phyloP scores from a whole-genome alignment of 1,139 yeast species.

The Scheffersomyces quercinus region DNA sequence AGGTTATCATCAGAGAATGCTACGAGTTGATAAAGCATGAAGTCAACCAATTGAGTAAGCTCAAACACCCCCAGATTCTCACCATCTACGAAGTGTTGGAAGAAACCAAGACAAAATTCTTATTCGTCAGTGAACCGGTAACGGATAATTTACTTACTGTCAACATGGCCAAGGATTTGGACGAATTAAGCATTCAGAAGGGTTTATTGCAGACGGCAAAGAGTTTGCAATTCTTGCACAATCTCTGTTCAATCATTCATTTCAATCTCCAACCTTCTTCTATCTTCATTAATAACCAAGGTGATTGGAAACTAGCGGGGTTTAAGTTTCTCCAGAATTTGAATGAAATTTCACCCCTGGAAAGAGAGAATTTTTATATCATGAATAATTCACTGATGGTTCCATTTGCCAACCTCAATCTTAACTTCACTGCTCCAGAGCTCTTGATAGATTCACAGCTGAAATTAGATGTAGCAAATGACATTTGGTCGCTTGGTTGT shows the following conservation, averaged over 20 bases:
- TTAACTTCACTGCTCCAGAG: constrained; percentile 80
- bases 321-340: constrained; percentile 63
- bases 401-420: constrained; percentile 74
- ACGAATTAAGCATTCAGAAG: constrained; percentile 76
- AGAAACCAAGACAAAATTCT: constrained; percentile 73
- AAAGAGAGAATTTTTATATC: constrained; percentile 54
- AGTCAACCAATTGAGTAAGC: constrained; percentile 69
- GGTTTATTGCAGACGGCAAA: constrained; percentile 80
- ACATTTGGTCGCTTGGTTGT: constrained; percentile 80
- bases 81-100: constrained; percentile 85
- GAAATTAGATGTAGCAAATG: constrained; percentile 64
- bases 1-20: constrained; percentile 37
- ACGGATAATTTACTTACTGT: constrained; percentile 57
- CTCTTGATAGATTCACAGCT: constrained; percentile 55
- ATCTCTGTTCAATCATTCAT: constrained; percentile 73
- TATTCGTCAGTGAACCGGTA: constrained; percentile 85
- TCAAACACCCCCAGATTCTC: constrained; percentile 85
- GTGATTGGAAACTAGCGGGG: constrained; percentile 94
- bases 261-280: constrained; percentile 78
- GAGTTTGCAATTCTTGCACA: constrained; percentile 81
- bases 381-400: constrained; percentile 72
- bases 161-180: constrained; percentile 43
- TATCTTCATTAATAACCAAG: constrained; percentile 73
- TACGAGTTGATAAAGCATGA: constrained; percentile 47
- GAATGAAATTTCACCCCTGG: constrained; percentile 47